Evolutionary conservation across 441 rosid genomes (phyloP), one percentile per base, ranked within the genome.

Genomic region (Bruguiera hainesii): DNA sequence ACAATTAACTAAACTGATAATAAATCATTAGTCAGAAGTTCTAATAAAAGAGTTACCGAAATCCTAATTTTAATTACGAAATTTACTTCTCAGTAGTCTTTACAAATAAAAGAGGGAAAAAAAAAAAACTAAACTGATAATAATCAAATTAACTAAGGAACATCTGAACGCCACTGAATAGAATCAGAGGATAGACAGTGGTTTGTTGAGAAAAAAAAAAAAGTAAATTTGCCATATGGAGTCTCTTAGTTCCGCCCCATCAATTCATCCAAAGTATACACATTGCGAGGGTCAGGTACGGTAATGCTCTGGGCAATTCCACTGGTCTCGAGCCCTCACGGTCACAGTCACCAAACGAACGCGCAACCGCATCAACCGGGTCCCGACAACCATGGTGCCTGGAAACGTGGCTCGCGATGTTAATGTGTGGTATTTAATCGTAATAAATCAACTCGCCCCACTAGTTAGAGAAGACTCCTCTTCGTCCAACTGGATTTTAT

Each of bases 361-460:
- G 63, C 60, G 25, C 15, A 49, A 30, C 61, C 5, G 23, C 8
- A 72, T 37, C 50, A 28, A 16, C 46, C 25, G 72, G 77, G 70
- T 42, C 68, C 73, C 73, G 31, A 52, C 63, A 63, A 5, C 33
- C 57, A 62, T 9, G 65, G 61, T 64, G 69, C 70, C 57, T 69
- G 19, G 20, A 50, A 52, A 72, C 71, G 59, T 69, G 61, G 67
- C 60, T 48, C 2, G 1, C 2, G 3, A 0, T 8, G 9, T n/a
- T 31, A 31, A 16, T 7, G 6, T 26, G 8, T 7, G 57, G 6
- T 11, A 1, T 56, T 20, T 64, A 64, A 2, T 61, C n/a, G n/a
- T 28, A 61, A 61, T 72, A 19, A 68, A 69, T 72, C 60, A n/a
- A 66, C 60, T 58, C 28, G 56, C 69, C 80, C 74, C 72, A 58